Evolutionary conservation across 2,329 filamentous ascomycete species (phyloP), one percentile per base, ranked within the genome.

Genomic region (Colletotrichum lentis): DNA sequence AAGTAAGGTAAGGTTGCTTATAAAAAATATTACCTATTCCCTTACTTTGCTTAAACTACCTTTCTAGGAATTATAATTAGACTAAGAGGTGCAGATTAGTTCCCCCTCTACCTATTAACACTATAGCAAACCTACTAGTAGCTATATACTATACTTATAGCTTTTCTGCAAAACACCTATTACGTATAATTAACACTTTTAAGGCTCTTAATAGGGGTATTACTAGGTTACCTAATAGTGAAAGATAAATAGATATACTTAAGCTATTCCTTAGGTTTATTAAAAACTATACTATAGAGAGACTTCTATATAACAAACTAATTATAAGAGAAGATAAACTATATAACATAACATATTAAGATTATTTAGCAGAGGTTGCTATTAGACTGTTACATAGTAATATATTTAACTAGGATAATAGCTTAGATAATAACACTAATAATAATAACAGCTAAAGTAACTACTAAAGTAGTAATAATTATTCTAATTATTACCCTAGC

Each of bases 221-320:
- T 31, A 6, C 46, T 61, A 20, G 16, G 35, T 7, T 31, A 14
- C 16, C 58, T 53, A 16, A 37, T 18, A 12, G 6, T 31, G 3
- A 44, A 44, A 44, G 37, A 2, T 12, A 16, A 35, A 41, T 53
- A 6, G 47, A 61, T 22, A 52, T 61, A 2, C 58, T 61, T 61
- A 1, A 61, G 12, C 35, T 61, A 16, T 44, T 56, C 39, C 39
- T 56, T 56, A 10, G 58, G 20, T 61, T 52, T 10, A 61, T 53
- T 5, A 61, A 37, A 12, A 41, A 61, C 39, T 61, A 61, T 53
- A 16, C 58, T 20, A 61, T 7, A 3, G 47, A 52, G 54, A 56
- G 54, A 37, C 58, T 61, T 61, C 22, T 3, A 61, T 5, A 44
- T 6, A 53, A 53, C 12, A 5, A 5, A 31, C n/a, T 10, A 53